phyloP scores from a whole-genome alignment of 805 yeast genomes.

The Metschnikowia chrysomelidarum region DNA sequence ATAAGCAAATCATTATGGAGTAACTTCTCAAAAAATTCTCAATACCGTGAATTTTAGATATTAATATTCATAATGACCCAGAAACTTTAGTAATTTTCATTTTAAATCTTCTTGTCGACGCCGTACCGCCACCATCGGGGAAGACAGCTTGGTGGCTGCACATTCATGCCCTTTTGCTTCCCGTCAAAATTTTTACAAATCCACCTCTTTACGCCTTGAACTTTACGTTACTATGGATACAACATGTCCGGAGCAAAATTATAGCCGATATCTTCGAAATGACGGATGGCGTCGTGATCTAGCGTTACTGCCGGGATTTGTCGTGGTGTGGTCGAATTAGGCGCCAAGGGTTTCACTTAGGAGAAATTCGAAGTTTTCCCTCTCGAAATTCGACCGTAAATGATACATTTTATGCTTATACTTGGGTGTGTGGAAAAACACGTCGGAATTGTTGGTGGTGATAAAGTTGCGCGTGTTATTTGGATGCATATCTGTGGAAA shows the following conservation, averaged over 20 bases:
- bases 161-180: constrained; percentile 35
- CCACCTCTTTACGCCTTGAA: constrained; percentile 36
- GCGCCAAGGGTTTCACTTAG: constrained; percentile 45
- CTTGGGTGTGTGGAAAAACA: constrained; percentile 18
- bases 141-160: constrained; percentile 61
- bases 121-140: constrained; percentile 76
- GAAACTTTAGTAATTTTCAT: constrained; percentile 40
- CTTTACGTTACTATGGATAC: constrained; percentile 37
- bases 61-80: no score
- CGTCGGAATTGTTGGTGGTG: constrained; percentile 40
- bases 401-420: constrained; percentile 67
- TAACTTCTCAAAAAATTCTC: no score
- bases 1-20: no score
- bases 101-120: constrained; percentile 55
- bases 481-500: constrained; percentile 46
- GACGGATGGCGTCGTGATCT: constrained; percentile 39
- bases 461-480: constrained; percentile 49
- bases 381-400: constrained; percentile 68
- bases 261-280: constrained; percentile 46
- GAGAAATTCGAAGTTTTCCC: constrained; percentile 50
- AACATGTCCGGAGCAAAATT: constrained; percentile 42
- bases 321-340: constrained; percentile 46
- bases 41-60: no score
- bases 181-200: constrained; percentile 25
- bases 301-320: constrained; percentile 29